Percentiles rank a stretch among this genome's conserved stretches.
Evolutionary conservation across 495 filamentous ascomycete genomes (phyloP).

Genomic region (Chaetomium fimeti): DNA sequence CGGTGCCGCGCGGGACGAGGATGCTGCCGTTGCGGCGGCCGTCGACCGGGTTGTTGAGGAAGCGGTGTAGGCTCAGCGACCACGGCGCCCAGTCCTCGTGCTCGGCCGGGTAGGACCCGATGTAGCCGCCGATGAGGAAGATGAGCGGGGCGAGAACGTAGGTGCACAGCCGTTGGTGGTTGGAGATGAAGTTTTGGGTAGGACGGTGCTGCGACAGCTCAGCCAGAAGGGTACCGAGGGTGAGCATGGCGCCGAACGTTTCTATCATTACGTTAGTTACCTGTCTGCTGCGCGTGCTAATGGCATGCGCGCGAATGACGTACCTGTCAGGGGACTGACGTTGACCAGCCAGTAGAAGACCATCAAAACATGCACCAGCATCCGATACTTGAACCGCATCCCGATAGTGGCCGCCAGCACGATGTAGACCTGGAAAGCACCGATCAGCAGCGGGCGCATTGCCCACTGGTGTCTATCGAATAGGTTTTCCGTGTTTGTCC

Average conservation of each 20-base stretch:
- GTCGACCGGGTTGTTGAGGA: slow-evolving; percentile 26
- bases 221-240: slow-evolving; percentile 61
- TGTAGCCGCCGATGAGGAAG: slow-evolving; percentile 49
- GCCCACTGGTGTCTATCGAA: slow-evolving; percentile 69
- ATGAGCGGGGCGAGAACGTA: slow-evolving; percentile 49
- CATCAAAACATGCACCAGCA: slow-evolving; percentile 52
- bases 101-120: slow-evolving; percentile 61
- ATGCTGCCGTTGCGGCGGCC: slow-evolving; percentile 41
- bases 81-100: slow-evolving; percentile 57
- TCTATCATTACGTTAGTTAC: slow-evolving; percentile 39
- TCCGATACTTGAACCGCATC: slow-evolving; percentile 56
- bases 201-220: slow-evolving; percentile 57
- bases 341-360: slow-evolving; percentile 55
- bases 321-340: slow-evolving; percentile 37
- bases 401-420: slow-evolving; percentile 56
- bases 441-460: slow-evolving; percentile 58
- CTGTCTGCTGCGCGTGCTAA: neutral
- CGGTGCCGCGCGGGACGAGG: slow-evolving; percentile 56
- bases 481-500: slow-evolving; percentile 57
- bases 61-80: slow-evolving; percentile 51
- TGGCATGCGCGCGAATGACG: neutral
- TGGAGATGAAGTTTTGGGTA: slow-evolving; percentile 52
- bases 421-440: slow-evolving; percentile 62
- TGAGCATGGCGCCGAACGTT: slow-evolving; percentile 58
- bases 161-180: slow-evolving; percentile 47